Evolutionary conservation across 2,329 filamentous ascomycete genomes (phyloP).

Genomic region (Elsinoe batatas): DNA sequence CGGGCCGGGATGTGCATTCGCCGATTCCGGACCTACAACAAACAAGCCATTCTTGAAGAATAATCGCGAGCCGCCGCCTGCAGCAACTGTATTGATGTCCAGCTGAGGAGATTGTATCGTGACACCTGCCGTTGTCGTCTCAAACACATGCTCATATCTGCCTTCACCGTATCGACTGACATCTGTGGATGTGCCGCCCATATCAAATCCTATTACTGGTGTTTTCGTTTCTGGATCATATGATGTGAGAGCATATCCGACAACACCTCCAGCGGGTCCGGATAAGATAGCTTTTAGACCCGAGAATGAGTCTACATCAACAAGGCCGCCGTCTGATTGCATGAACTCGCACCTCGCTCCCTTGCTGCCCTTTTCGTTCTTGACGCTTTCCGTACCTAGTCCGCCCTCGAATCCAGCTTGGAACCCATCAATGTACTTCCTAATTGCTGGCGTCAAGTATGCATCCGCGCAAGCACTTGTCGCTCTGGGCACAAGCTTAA

Average conservation of each 20-base stretch:
- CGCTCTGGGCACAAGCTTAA: slow-evolving; percentile 66
- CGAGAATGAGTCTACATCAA: slow-evolving; percentile 70
- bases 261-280: slow-evolving; percentile 84
- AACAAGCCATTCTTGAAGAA: slow-evolving; percentile 88
- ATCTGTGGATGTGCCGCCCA: slow-evolving; percentile 89
- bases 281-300: slow-evolving; percentile 78
- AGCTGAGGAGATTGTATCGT: slow-evolving; percentile 87
- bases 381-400: slow-evolving; percentile 65
- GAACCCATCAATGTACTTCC: slow-evolving; percentile 69
- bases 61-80: slow-evolving; percentile 73
- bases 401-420: slow-evolving; percentile 71
- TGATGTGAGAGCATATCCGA: slow-evolving; percentile 83
- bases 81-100: slow-evolving; percentile 91
- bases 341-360: slow-evolving; percentile 88
- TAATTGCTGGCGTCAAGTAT: slow-evolving; percentile 69
- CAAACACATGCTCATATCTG: slow-evolving; percentile 85
- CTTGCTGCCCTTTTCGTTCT: slow-evolving; percentile 51
- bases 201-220: slow-evolving; percentile 89
- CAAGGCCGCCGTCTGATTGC: slow-evolving; percentile 70
- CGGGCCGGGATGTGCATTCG: slow-evolving; percentile 79
- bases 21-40: slow-evolving; percentile 81
- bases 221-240: slow-evolving; percentile 75
- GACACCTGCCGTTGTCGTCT: slow-evolving; percentile 88
- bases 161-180: slow-evolving; percentile 73
- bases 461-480: slow-evolving; percentile 72